phyloP scores from a whole-genome alignment of 306 rosid genomes.

The Vicia sativa region DNA sequence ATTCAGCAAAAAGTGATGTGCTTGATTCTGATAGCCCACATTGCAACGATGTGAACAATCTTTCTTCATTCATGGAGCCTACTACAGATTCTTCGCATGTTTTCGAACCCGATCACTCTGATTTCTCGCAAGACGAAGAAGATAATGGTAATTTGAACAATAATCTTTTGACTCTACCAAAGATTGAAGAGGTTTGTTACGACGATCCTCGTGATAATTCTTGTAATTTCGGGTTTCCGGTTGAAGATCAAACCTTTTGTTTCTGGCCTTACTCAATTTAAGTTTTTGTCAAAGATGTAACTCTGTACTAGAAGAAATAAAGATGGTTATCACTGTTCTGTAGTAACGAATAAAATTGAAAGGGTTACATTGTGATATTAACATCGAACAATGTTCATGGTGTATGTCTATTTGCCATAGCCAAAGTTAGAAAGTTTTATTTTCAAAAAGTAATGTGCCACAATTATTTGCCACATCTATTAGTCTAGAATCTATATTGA shows the following conservation, averaged over 20 bases:
- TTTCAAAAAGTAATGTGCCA: background rate
- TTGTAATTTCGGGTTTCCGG: conserved; percentile 51
- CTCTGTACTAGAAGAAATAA: conserved; percentile 53
- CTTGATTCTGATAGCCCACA: conserved; percentile 73
- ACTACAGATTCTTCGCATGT: conserved; percentile 64
- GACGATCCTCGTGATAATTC: conserved; percentile 53
- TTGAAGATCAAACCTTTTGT: conserved; percentile 67
- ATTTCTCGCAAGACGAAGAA: conserved; percentile 81
- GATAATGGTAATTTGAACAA: conserved; percentile 47
- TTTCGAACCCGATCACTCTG: conserved; percentile 65
- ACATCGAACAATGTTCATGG: background rate
- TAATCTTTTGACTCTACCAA: conserved; percentile 52
- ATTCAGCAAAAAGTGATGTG: conserved; percentile 77
- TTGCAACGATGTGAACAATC: conserved; percentile 28
- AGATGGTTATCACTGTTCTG: conserved; percentile 34
- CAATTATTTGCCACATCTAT: too few species aligned
- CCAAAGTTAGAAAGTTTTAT: conserved; percentile 1
- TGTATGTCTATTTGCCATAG: background rate
- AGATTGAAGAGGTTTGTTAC: conserved; percentile 58
- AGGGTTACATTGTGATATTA: conserved; percentile 18
- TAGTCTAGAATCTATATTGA: too few species aligned
- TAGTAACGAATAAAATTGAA: conserved; percentile 29
- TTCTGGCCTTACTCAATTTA: conserved; percentile 58
- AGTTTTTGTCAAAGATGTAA: conserved; percentile 41
- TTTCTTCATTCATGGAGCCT: conserved; percentile 63